Conservation (phyloP, 441 rosid genomes). For the Brassica hybrid region DNA sequence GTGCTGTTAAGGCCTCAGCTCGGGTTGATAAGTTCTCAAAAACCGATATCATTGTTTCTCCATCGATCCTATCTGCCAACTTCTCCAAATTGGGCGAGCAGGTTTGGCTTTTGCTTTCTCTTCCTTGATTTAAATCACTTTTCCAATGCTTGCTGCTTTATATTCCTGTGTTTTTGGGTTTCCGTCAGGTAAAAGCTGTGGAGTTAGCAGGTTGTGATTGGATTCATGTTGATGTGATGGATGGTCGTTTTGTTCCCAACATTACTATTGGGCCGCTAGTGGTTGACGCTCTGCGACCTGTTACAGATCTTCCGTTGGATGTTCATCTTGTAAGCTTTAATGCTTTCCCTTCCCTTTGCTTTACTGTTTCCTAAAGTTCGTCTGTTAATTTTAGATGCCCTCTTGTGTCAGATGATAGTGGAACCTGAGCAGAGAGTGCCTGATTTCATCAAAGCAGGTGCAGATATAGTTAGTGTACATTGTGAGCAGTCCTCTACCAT, state of each 20-base stretch:
- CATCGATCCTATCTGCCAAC: slow-evolving; percentile 90
- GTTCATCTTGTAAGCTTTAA: neutral
- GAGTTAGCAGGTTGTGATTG: slow-evolving; percentile 96
- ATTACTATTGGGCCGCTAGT: neutral
- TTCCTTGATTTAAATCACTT: neutral
- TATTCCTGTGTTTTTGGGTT: neutral
- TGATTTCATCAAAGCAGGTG: slow-evolving; percentile 92
- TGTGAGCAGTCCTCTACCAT: slow-evolving; percentile 88
- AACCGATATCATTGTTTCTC: slow-evolving; percentile 85
- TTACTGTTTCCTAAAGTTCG: neutral
- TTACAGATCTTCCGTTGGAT: neutral
- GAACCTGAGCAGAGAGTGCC: slow-evolving; percentile 89
- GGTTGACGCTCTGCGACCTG: neutral
- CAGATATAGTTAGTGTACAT: slow-evolving; percentile 89
- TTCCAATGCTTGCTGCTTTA: neutral
- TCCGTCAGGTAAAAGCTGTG: slow-evolving; percentile 79
- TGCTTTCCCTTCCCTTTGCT: slow-evolving; percentile 30
- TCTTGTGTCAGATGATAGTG: slow-evolving; percentile 76
- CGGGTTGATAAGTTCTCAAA: slow-evolving; percentile 94
- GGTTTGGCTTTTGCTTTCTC: slow-evolving; percentile 40
- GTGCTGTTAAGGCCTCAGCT: slow-evolving; percentile 73
- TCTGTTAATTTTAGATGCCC: slow-evolving; percentile 25
- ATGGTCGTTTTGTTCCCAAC: neutral
- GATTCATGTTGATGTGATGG: slow-evolving; percentile 98
- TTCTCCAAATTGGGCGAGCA: slow-evolving; percentile 89